Percentiles rank a stretch among this genome's conserved stretches.
phyloP scores from a whole-genome alignment of 1,284 basidiomycete species.

The Spongiforma sp. region DNA sequence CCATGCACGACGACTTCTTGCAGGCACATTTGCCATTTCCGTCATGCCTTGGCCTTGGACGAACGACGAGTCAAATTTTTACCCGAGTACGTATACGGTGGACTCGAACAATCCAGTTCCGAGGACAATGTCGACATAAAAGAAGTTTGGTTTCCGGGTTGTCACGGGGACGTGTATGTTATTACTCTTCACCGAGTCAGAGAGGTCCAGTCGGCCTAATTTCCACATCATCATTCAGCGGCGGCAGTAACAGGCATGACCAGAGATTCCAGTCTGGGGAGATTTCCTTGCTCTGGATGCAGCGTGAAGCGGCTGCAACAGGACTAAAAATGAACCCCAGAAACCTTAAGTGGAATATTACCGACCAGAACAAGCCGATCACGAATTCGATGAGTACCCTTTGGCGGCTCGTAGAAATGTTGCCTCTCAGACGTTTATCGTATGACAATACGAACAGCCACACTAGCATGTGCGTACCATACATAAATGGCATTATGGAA shows the following conservation, averaged over 20 bases:
- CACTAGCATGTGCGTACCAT: constrained; percentile 22
- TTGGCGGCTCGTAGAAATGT: constrained; percentile 36
- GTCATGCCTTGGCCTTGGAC: constrained; percentile 43
- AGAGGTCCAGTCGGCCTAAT: constrained; percentile 8
- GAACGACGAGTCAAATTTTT: constrained; percentile 48
- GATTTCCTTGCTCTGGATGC: constrained; percentile 41
- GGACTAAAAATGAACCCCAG: constrained; percentile 29
- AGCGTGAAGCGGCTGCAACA: constrained; percentile 32
- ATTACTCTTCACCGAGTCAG: not conserved
- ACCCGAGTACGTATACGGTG: constrained; percentile 41
- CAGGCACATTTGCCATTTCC: constrained; percentile 37
- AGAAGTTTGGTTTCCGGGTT: constrained; percentile 44
- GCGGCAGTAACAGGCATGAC: constrained; percentile 37
- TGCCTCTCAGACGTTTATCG: constrained; percentile 32
- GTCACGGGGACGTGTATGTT: constrained; percentile 42
- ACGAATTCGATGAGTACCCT: constrained; percentile 22
- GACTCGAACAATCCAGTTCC: constrained; percentile 19
- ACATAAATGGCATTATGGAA: too few relatives aligned
- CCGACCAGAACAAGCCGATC: constrained; percentile 31
- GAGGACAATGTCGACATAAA: constrained; percentile 29
- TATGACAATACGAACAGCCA: constrained; percentile 32
- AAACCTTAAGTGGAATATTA: constrained; percentile 35
- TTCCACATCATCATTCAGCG: constrained; percentile 20
- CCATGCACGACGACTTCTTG: constrained; percentile 34
- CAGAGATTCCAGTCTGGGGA: constrained; percentile 34